phyloP scores from a whole-genome alignment of 371 early-diverging fungal genomes.

The Syncephalastrum sp. region DNA sequence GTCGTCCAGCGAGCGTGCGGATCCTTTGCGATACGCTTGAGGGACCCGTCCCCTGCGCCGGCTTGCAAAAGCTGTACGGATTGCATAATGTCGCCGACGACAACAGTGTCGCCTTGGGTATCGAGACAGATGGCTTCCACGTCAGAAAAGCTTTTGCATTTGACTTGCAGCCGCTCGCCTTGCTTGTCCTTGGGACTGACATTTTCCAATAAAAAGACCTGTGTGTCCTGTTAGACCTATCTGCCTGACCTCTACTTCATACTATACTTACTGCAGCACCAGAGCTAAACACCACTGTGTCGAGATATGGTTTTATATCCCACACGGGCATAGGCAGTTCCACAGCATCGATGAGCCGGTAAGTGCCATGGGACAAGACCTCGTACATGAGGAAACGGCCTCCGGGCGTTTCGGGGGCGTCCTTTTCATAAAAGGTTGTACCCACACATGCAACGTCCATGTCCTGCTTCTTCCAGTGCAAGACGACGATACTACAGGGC shows the following conservation, averaged over 20 bases:
- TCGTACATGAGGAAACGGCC: conserved; percentile 63
- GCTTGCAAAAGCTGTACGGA: conserved; percentile 65
- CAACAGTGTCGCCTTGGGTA: conserved; percentile 63
- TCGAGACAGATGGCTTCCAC: conserved; percentile 59
- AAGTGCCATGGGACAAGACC: conserved; percentile 30
- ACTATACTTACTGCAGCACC: conserved; percentile 51
- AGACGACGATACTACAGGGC: conserved; percentile 36
- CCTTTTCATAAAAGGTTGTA: conserved; percentile 45
- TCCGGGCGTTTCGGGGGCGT: conserved; percentile 44
- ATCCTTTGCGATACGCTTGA: conserved; percentile 60
- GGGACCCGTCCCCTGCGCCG: conserved; percentile 28
- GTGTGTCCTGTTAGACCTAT: conserved; percentile 3
- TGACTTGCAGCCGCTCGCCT: conserved; percentile 22
- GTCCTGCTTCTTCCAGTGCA: conserved; percentile 32
- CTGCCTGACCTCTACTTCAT: background rate
- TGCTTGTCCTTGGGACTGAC: conserved; percentile 24
- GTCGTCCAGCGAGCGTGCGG: conserved; percentile 67
- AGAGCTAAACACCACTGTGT: conserved; percentile 47
- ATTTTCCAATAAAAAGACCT: conserved; percentile 38
- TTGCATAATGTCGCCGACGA: conserved; percentile 89
- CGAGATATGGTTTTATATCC: conserved; percentile 38
- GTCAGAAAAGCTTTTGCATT: conserved; percentile 48
- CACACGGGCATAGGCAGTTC: conserved; percentile 52
- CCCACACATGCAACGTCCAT: conserved; percentile 54
- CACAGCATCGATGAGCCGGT: conserved; percentile 37